Evolutionary conservation across 2,329 filamentous ascomycete genomes (phyloP), one percentile per base, ranked within the genome.

Genomic region (Stagonosporopsis tanaceti): DNA sequence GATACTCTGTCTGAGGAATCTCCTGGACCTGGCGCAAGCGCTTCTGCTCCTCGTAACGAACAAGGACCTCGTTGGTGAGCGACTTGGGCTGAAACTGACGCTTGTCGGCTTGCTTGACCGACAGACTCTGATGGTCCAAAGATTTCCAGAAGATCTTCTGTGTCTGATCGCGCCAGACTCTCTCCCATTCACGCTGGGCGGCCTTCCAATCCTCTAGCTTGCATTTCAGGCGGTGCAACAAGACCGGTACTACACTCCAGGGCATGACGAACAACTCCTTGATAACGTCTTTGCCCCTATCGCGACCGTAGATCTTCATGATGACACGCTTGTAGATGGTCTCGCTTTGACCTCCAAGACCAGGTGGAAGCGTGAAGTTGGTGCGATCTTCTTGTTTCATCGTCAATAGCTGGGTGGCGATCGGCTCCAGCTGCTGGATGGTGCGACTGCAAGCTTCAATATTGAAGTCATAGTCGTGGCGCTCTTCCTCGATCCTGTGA

Each of bases 181-280:
- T 97, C 77, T 98, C 93, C 95, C 95, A 99, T 74, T 99, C 96
- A 30, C 95, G 92, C 82, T 91, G 93, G 6, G 92, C 94, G 66
- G 96, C 93, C 63, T 96, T 92, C 95, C 95, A 99, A 70, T 98
- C 93, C 76, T 99, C 95, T 41, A 96, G 89, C 75, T 98, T 97
- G 70, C 96, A 92, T 79, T 98, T 98, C 67, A 99, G 84, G 12
- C 95, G 87, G 48, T 91, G 89, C 59, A 99, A 82, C 27, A 99
- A 85, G 35, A 98, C 88, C 0, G 95, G 95, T 2, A 99, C 87
- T 3, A 98, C 93, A 37, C 89, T 88, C 70, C 91, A 93, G 0
- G 95, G 95, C 52, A 91, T 85, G 39, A 84, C 83, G 73, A 96
- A 96, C 79, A 99, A 88, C 70, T 96, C 90, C 47, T 90, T 88